These are phyloP conservation scores for Sporisorium exsertum DNA, from an alignment of 1,284 basidiomycete species.

Conservation along the genomic window DNA sequence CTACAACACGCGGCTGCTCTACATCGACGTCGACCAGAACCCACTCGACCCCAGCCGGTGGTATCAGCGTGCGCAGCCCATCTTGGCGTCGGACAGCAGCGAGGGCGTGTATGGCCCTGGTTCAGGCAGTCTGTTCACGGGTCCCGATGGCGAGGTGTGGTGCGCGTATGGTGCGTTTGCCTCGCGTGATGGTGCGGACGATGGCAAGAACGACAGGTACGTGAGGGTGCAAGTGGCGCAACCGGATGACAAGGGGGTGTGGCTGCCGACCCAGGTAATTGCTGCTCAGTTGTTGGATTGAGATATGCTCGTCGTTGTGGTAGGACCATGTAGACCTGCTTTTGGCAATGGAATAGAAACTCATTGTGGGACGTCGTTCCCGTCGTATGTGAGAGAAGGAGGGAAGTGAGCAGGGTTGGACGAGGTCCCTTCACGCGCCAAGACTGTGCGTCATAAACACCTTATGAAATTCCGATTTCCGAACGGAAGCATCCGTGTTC, in stretches of 20 bases:
- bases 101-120: slow-evolving; percentile 42
- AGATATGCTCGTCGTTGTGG: background rate
- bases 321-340: background rate
- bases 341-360: background rate
- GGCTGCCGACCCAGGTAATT: slow-evolving; percentile 41
- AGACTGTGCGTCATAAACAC: slow-evolving; percentile 15
- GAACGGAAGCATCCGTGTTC: slow-evolving; percentile 8
- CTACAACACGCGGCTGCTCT: slow-evolving; percentile 45
- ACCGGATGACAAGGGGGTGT: slow-evolving; percentile 36
- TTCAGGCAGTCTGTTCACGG: slow-evolving; percentile 30
- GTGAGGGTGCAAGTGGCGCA: slow-evolving; percentile 40
- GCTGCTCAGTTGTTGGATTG: slow-evolving; percentile 23
- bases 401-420: background rate
- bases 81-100: slow-evolving; percentile 28
- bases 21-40: slow-evolving; percentile 27
- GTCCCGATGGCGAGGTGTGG: slow-evolving; percentile 31
- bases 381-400: background rate
- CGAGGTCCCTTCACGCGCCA: too few species aligned
- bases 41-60: slow-evolving; percentile 28
- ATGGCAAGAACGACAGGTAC: slow-evolving; percentile 36
- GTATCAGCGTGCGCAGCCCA: slow-evolving; percentile 32
- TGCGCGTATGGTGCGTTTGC: slow-evolving; percentile 44
- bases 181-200: slow-evolving; percentile 24
- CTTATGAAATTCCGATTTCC: slow-evolving; percentile 6
- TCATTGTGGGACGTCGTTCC: background rate